These are phyloP conservation scores for Pichia gijzeniarum DNA, from an alignment of 805 yeast genomes.

Conservation along the genomic window DNA sequence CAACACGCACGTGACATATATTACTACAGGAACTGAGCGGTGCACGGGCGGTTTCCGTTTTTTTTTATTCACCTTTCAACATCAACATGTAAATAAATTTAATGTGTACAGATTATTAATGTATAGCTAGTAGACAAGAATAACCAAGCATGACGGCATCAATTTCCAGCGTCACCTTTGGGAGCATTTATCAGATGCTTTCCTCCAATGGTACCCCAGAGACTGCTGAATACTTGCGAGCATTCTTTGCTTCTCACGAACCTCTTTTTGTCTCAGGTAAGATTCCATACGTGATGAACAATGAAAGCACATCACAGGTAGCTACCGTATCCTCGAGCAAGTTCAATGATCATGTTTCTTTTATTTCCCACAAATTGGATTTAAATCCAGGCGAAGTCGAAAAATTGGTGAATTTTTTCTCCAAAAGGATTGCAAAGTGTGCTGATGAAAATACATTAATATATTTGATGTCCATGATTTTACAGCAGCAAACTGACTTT, in stretches of 20 bases:
- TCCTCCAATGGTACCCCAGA: too few relatives aligned
- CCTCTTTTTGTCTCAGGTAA: neutral
- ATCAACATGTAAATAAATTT: too few relatives aligned
- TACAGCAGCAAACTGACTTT: slow-evolving; percentile 3
- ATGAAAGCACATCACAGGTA: neutral
- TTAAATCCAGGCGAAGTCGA: neutral
- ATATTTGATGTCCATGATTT: slow-evolving; percentile 2
- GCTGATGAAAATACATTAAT: neutral
- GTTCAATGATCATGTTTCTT: neutral
- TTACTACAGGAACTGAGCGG: slow-evolving; percentile 8
- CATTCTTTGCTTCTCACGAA: too few relatives aligned
- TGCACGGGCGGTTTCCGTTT: neutral
- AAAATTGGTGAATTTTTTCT: neutral
- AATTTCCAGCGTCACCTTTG: too few relatives aligned
- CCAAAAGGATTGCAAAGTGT: neutral
- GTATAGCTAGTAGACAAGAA: too few relatives aligned
- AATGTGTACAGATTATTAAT: too few relatives aligned
- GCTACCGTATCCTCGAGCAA: neutral
- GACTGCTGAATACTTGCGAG: too few relatives aligned
- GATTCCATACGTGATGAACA: neutral
- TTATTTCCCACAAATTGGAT: slow-evolving; percentile 1
- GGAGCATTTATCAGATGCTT: too few relatives aligned
- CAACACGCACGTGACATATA: slow-evolving; percentile 15
- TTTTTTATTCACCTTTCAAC: neutral
- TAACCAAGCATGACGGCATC: too few relatives aligned